These are phyloP conservation scores for Dothidotthia symphoricarpi DNA, from an alignment of 2,329 filamentous ascomycete species.

Conservation along the genomic window DNA sequence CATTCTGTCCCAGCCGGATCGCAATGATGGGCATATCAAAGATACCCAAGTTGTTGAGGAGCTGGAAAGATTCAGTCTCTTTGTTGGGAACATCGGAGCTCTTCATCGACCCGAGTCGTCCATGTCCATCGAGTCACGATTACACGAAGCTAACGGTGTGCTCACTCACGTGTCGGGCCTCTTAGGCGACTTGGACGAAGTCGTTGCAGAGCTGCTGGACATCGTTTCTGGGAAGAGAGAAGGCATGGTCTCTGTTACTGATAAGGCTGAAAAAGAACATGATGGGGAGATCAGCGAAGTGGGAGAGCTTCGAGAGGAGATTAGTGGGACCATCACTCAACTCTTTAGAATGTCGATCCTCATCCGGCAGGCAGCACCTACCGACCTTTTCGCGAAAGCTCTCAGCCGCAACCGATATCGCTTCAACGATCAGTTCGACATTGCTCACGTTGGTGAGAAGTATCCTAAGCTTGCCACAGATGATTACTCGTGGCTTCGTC, in stretches of 20 bases:
- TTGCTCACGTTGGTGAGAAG: conserved; percentile 19
- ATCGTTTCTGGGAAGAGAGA: conserved; percentile 10
- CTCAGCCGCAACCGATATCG: conserved; percentile 11
- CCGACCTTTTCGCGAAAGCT: conserved; percentile 14
- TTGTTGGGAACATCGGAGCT: conserved; percentile 21
- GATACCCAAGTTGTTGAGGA: conserved; percentile 1
- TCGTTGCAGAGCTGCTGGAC: conserved; percentile 3
- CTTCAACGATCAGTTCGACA: conserved; percentile 17
- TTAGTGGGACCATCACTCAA: conserved; percentile 9
- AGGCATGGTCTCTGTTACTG: neutral
- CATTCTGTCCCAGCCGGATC: conserved; percentile 1
- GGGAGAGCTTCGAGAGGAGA: conserved; percentile 15
- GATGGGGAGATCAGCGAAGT: conserved; percentile 8
- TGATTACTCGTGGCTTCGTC: conserved; percentile 10
- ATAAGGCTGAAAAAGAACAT: conserved; percentile 1
- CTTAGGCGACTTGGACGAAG: conserved; percentile 14
- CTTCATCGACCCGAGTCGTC: conserved; percentile 7
- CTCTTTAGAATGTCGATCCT: conserved; percentile 18
- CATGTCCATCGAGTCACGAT: conserved; percentile 17
- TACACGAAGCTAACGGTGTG: conserved; percentile 15
- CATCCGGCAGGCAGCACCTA: conserved; percentile 17
- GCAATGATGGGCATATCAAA: neutral
- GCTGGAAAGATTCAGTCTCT: conserved; percentile 17
- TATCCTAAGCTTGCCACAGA: conserved; percentile 13
- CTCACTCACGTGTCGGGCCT: conserved; percentile 8